phyloP scores from a whole-genome alignment of 805 yeast genomes.

The Metschnikowia amazonensis region DNA sequence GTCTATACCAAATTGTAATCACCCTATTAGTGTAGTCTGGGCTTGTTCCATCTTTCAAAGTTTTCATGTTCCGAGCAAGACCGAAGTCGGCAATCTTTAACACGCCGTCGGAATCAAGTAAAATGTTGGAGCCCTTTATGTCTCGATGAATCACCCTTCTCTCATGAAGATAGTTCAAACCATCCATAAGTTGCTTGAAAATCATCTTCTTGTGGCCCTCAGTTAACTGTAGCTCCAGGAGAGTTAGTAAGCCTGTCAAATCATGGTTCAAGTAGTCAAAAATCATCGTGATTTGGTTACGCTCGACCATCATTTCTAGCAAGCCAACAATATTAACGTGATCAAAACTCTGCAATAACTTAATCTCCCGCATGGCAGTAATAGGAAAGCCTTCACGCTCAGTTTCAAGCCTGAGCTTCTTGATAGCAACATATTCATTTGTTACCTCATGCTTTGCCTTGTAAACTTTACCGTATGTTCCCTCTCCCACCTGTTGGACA shows the following conservation, averaged over 20 bases:
- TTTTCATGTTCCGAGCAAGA: slow-evolving; percentile 71
- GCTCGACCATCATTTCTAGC: slow-evolving; percentile 85
- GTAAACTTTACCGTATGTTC: slow-evolving; percentile 95
- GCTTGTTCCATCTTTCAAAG: slow-evolving; percentile 44
- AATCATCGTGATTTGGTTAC: slow-evolving; percentile 74
- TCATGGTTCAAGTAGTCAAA: slow-evolving; percentile 94
- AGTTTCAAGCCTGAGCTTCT: slow-evolving; percentile 74
- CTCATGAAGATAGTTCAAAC: slow-evolving; percentile 65
- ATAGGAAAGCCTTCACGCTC: slow-evolving; percentile 96
- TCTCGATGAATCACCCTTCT: slow-evolving; percentile 74
- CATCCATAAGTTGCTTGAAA: slow-evolving; percentile 62
- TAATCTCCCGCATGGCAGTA: slow-evolving; percentile 89
- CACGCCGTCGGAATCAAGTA: slow-evolving; percentile 58
- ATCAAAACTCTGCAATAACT: slow-evolving; percentile 74
- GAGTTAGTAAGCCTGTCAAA: slow-evolving; percentile 79
- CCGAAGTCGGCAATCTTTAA: slow-evolving; percentile 81
- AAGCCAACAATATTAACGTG: slow-evolving; percentile 81
- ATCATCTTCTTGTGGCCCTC: slow-evolving; percentile 65
- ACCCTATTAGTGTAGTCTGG: slow-evolving; percentile 93
- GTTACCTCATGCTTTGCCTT: slow-evolving; percentile 75
- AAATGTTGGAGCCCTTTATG: slow-evolving; percentile 75
- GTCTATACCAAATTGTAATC: slow-evolving; percentile 95
- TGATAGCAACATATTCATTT: slow-evolving; percentile 75
- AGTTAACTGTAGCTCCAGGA: slow-evolving; percentile 59
- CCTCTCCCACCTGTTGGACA: slow-evolving; percentile 94